phyloP scores from a whole-genome alignment of 768 basidiomycete genomes.

The Termitomyces eurrhizus region DNA sequence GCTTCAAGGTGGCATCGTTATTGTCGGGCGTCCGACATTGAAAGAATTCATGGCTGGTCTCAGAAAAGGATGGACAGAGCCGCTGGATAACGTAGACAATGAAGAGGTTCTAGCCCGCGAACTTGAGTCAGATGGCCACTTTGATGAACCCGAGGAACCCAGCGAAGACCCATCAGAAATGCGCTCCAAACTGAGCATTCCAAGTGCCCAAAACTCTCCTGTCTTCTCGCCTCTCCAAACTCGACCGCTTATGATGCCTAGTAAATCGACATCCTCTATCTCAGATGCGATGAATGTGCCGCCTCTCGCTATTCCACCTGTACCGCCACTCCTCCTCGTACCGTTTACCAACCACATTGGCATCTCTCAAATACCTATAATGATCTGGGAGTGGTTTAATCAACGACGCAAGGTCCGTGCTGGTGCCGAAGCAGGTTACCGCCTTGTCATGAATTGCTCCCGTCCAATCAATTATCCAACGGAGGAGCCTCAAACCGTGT shows the following conservation, averaged over 20 bases:
- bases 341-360: constrained; percentile 76
- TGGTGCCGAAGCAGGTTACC: constrained; percentile 81
- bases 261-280: constrained; percentile 15
- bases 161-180: constrained; percentile 11
- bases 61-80: constrained; percentile 78
- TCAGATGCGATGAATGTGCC: constrained; percentile 37
- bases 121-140: constrained; percentile 69
- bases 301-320: constrained; percentile 57
- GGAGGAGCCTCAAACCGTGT: constrained; percentile 15
- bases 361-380: constrained; percentile 77
- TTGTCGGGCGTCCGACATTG: constrained; percentile 85
- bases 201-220: constrained; percentile 23
- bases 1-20: constrained; percentile 77
- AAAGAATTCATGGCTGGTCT: constrained; percentile 95
- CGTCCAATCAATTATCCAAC: constrained; percentile 53
- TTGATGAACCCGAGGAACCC: constrained; percentile 58
- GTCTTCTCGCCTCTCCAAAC: constrained; percentile 25
- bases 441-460: constrained; percentile 57
- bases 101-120: constrained; percentile 69
- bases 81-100: constrained; percentile 60
- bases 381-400: constrained; percentile 94
- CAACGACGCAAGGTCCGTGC: constrained; percentile 73
- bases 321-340: constrained; percentile 78
- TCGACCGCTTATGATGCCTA: constrained; percentile 14
- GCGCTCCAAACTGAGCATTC: constrained; percentile 20